Evolutionary conservation across 1,284 basidiomycete genomes (phyloP).

Genomic region (Termitomyces sp.): DNA sequence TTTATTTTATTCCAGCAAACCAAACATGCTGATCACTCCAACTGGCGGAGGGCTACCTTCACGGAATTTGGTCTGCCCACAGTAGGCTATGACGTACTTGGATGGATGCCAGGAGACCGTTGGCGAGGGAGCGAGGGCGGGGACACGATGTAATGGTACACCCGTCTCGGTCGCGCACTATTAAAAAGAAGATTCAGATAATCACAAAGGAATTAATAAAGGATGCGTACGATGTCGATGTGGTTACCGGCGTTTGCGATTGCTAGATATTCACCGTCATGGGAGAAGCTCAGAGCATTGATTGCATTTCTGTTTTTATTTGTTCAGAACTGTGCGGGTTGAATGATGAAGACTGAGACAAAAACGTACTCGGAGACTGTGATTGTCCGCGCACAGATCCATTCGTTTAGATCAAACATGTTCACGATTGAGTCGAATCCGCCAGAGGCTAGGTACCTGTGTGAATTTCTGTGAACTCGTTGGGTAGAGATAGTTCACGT

Average conservation of each 20-base stretch:
- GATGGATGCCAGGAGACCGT: slow-evolving; percentile 78
- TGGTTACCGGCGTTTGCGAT: slow-evolving; percentile 67
- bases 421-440: slow-evolving; percentile 78
- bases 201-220: neutral
- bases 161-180: slow-evolving; percentile 75
- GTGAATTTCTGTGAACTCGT: neutral
- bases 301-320: slow-evolving; percentile 56
- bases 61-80: slow-evolving; percentile 60
- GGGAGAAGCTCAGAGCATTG: slow-evolving; percentile 73
- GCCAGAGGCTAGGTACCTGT: slow-evolving; percentile 69
- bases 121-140: slow-evolving; percentile 56
- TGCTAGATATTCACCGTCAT: slow-evolving; percentile 75
- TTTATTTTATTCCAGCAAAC: slow-evolving; percentile 31
- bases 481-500: neutral
- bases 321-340: neutral
- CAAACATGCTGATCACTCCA: slow-evolving; percentile 66
- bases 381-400: slow-evolving; percentile 72
- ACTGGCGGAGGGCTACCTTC: slow-evolving; percentile 59
- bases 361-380: slow-evolving; percentile 70
- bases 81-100: slow-evolving; percentile 71
- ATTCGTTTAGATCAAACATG: slow-evolving; percentile 70
- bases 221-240: slow-evolving; percentile 62
- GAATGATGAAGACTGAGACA: neutral
- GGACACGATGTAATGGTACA: slow-evolving; percentile 61
- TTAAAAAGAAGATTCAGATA: neutral